Evolutionary conservation across 148 eudicot genomes (phyloP).

Genomic region (Vaccinium myrtillus): DNA sequence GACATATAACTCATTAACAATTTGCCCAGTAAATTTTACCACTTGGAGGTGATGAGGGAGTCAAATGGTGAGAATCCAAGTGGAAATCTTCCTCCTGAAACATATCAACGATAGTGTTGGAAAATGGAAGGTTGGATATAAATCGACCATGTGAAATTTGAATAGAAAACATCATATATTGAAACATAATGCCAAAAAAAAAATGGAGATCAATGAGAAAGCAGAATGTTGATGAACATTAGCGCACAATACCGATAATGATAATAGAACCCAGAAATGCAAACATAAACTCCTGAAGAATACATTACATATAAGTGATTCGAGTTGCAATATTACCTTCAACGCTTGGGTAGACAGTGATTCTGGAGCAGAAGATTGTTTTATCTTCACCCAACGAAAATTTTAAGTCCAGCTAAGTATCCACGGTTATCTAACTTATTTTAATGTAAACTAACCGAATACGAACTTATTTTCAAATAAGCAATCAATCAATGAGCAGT

Average conservation of each 20-base stretch:
- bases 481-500: not conserved
- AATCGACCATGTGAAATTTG: slow-evolving; percentile 9
- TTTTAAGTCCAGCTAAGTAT: slow-evolving; percentile 74
- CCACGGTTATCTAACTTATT: not conserved
- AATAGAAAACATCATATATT: not conserved
- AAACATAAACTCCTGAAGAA: not conserved
- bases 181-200: not conserved
- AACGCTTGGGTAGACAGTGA: slow-evolving; percentile 55
- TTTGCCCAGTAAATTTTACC: slow-evolving; percentile 66
- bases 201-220: not conserved
- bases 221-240: not conserved
- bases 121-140: slow-evolving; percentile 3
- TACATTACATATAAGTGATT: not conserved
- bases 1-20: slow-evolving; percentile 80
- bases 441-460: not conserved
- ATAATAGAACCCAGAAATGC: not conserved
- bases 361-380: slow-evolving; percentile 75
- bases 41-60: slow-evolving; percentile 65
- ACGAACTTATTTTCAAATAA: not conserved
- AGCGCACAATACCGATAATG: not conserved
- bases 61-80: slow-evolving; percentile 74
- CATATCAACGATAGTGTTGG: slow-evolving; percentile 2
- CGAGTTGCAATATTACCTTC: slow-evolving; percentile 48
- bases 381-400: slow-evolving; percentile 82
- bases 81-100: slow-evolving; percentile 73